A percentile compares a stretch with the other conserved stretches of the same genome.
Evolutionary conservation across 2,329 filamentous ascomycete species (phyloP).

Genomic region (Fusarium compactum): DNA sequence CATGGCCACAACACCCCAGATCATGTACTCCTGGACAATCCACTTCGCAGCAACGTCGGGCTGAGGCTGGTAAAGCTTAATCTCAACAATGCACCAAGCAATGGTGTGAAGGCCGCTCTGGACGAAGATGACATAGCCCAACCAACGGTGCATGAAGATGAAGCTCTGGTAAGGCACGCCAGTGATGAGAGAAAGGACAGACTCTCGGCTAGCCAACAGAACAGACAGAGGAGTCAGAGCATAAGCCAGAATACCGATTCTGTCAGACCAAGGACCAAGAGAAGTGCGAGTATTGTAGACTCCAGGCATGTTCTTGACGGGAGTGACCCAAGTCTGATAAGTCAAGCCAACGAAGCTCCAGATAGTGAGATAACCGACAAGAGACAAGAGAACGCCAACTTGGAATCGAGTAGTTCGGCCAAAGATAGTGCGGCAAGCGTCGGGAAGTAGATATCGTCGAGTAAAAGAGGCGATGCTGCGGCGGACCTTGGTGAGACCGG

Average conservation of each 20-base stretch:
- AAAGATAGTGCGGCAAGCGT: conserved; percentile 69
- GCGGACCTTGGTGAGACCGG: conserved; percentile 47
- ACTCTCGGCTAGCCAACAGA: conserved; percentile 75
- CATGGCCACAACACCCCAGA: conserved; percentile 80
- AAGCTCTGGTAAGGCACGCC: conserved; percentile 82
- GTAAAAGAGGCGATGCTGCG: conserved; percentile 56
- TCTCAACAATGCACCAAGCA: conserved; percentile 76
- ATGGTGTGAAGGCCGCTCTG: conserved; percentile 78
- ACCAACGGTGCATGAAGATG: conserved; percentile 82
- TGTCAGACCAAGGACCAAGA: conserved; percentile 76
- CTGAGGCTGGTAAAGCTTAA: conserved; percentile 77
- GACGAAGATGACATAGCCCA: conserved; percentile 77
- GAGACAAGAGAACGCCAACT: conserved; percentile 68
- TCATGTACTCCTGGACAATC: conserved; percentile 74
- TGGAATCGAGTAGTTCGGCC: conserved; percentile 77
- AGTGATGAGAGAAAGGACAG: conserved; percentile 75
- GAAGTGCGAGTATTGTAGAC: conserved; percentile 73
- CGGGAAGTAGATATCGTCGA: conserved; percentile 70
- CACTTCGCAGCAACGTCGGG: conserved; percentile 68
- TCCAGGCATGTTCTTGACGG: conserved; percentile 67
- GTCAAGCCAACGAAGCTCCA: conserved; percentile 77
- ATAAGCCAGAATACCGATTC: conserved; percentile 77
- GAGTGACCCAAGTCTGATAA: conserved; percentile 78
- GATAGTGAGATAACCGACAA: conserved; percentile 73
- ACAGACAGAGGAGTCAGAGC: conserved; percentile 79